phyloP scores from a whole-genome alignment of 805 yeast genomes.

The Wickerhamomyces rabaulensis region DNA sequence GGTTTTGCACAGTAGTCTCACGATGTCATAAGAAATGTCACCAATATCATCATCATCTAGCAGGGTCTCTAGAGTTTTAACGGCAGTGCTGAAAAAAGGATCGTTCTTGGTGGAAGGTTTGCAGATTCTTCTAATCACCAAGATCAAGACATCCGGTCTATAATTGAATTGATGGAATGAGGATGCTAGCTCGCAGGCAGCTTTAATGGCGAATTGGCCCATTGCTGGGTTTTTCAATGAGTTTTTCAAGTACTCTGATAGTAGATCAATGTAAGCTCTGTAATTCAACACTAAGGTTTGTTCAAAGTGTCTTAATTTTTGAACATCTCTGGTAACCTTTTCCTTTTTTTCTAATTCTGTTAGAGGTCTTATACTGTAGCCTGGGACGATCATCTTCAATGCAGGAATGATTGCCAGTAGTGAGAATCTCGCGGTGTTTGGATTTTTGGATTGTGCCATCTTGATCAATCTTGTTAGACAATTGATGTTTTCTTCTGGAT shows the following conservation, averaged over 20 bases:
- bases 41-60: slow-evolving; percentile 80
- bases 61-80: slow-evolving; percentile 63
- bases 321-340: slow-evolving; percentile 78
- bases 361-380: slow-evolving; percentile 79
- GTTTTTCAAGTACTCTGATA: slow-evolving; percentile 38
- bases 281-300: slow-evolving; percentile 70
- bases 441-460: slow-evolving; percentile 64
- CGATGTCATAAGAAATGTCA: slow-evolving; percentile 68
- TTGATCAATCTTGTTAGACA: slow-evolving; percentile 60
- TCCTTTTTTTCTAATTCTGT: slow-evolving; percentile 78
- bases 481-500: slow-evolving; percentile 80
- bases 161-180: slow-evolving; percentile 76
- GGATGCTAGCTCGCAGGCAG: slow-evolving; percentile 72
- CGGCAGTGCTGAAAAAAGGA: slow-evolving; percentile 49
- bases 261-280: slow-evolving; percentile 54
- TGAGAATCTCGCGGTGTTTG: slow-evolving; percentile 64
- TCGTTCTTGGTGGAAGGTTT: slow-evolving; percentile 44
- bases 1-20: slow-evolving; percentile 62
- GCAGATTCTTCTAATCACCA: slow-evolving; percentile 63
- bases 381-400: slow-evolving; percentile 81
- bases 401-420: slow-evolving; percentile 78
- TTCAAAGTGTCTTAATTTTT: slow-evolving; percentile 72
- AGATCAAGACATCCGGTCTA: slow-evolving; percentile 65
- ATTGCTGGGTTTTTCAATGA: slow-evolving; percentile 30
- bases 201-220: slow-evolving; percentile 61